These are phyloP conservation scores for Dactylorhiza incarnata DNA, from an alignment of 106 monocot genomes.

Conservation along the genomic window DNA sequence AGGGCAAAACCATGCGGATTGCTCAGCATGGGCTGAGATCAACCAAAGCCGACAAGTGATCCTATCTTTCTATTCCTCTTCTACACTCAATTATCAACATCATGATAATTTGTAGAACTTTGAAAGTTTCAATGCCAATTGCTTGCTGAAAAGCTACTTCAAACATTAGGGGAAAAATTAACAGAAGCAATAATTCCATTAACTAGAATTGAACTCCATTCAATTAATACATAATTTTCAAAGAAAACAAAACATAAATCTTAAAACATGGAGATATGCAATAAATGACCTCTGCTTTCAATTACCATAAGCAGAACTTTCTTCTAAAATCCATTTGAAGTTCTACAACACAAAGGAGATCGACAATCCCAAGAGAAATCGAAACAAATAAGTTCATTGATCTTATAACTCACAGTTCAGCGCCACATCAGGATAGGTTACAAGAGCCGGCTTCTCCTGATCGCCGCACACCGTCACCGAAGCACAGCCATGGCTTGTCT, in stretches of 20 bases:
- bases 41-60: no score
- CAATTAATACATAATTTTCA: not conserved
- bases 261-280: not conserved
- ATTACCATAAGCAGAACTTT: no score
- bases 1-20: no score
- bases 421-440: constrained; percentile 81
- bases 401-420: constrained; percentile 52
- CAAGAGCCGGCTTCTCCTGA: constrained; percentile 80
- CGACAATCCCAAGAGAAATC: not conserved
- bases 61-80: no score
- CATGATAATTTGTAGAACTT: no score
- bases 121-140: no score
- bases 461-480: constrained; percentile 72
- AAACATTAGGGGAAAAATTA: not conserved
- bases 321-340: not conserved
- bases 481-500: constrained; percentile 46
- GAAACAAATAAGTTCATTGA: not conserved
- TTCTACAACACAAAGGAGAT: not conserved
- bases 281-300: no score
- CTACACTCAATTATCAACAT: no score
- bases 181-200: no score
- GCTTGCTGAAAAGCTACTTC: not conserved
- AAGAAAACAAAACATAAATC: not conserved
- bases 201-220: not conserved
- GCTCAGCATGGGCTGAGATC: no score